Conservation (phyloP, 768 basidiomycete genomes). For the Russula emetica region DNA sequence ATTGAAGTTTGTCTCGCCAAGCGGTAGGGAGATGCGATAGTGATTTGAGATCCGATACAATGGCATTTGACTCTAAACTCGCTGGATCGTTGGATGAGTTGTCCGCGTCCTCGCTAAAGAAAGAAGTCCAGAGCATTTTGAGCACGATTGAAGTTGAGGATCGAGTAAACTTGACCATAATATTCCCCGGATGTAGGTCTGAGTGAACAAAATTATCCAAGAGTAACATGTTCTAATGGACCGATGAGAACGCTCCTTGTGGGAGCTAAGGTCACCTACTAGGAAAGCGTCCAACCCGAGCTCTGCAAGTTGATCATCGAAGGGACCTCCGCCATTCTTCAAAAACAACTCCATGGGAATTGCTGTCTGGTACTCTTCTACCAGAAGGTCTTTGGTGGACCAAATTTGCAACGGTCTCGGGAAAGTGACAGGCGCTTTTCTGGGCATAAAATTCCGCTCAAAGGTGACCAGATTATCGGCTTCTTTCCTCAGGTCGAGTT, state of each 20-base stretch:
- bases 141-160: conserved; percentile 66
- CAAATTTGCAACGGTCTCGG: conserved; percentile 80
- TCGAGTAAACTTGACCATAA: conserved; percentile 95
- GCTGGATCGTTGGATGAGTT: conserved; percentile 12
- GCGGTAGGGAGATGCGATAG: conserved; percentile 53
- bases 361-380: conserved; percentile 94
- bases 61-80: conserved; percentile 35
- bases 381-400: conserved; percentile 76
- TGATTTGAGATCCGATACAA: conserved; percentile 65
- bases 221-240: conserved; percentile 85
- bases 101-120: conserved; percentile 41
- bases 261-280: conserved; percentile 44
- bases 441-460: conserved; percentile 76
- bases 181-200: conserved; percentile 90
- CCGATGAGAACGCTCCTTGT: conserved; percentile 14
- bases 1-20: conserved; percentile 68
- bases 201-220: conserved; percentile 97
- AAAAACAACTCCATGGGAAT: conserved; percentile 84
- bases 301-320: conserved; percentile 83
- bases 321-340: conserved; percentile 87
- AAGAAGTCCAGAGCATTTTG: conserved; percentile 51
- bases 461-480: conserved; percentile 83
- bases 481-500: conserved; percentile 87
- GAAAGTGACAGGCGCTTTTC: conserved; percentile 82
- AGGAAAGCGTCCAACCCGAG: conserved; percentile 93